Percentiles rank a stretch among this genome's conserved stretches.
Conservation (phyloP, 225 moss, liverwort and hornwort genomes). For the Bryum argenteum region DNA sequence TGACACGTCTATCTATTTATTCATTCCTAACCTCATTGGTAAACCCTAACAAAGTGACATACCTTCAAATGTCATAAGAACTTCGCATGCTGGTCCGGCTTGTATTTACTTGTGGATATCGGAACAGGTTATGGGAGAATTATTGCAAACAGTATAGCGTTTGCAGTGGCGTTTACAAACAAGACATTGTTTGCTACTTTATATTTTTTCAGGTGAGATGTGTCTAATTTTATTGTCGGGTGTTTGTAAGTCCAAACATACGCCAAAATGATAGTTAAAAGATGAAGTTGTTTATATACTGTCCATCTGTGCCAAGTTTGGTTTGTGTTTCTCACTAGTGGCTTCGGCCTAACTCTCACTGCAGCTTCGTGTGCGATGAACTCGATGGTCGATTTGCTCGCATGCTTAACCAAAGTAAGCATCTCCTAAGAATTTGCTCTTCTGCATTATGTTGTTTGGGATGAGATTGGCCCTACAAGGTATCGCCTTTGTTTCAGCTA, state of each 20-base stretch:
- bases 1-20: slow-evolving; percentile 34
- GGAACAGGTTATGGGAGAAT: slow-evolving; percentile 72
- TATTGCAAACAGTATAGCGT: slow-evolving; percentile 57
- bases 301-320: not conserved
- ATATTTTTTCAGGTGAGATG: slow-evolving; percentile 59
- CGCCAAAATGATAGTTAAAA: not conserved
- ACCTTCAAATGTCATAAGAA: not conserved
- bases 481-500: not conserved
- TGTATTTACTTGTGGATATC: slow-evolving; percentile 4
- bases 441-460: not conserved
- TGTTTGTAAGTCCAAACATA: not conserved
- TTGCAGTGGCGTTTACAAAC: slow-evolving; percentile 65
- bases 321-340: not conserved
- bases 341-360: not conserved
- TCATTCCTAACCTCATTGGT: slow-evolving; percentile 25
- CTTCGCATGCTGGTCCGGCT: not conserved
- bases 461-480: not conserved
- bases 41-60: slow-evolving; percentile 2
- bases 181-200: slow-evolving; percentile 58
- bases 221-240: not conserved
- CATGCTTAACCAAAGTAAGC: slow-evolving; percentile 73
- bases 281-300: not conserved
- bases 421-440: not conserved
- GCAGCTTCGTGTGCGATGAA: slow-evolving; percentile 76
- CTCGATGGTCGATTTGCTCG: slow-evolving; percentile 78